Evolutionary conservation across 352 stramenopile species (phyloP), one percentile per base, ranked within the genome.

Genomic region (Proteromonas lacertae): DNA sequence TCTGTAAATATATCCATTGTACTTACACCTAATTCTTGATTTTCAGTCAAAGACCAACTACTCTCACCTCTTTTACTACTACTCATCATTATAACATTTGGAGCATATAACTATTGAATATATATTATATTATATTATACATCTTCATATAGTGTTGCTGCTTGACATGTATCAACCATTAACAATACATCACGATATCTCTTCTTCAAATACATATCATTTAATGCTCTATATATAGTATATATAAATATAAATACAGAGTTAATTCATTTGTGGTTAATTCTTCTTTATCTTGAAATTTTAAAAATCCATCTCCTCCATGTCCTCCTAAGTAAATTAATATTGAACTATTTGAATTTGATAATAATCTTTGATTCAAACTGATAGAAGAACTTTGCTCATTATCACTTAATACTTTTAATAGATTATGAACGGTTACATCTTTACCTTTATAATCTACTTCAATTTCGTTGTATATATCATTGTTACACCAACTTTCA

Each of bases 261-360:
- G 68, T 60, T 23, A 92, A 66, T 48, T 93, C 76, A 38, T 88
- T 57, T 28, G 72, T 78, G 32, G 69, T 91, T 31, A 94, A 56
- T 53, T 94, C 83, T 57, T 93, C 77, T 32, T 67, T 70, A 51
- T 93, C 80, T 60, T 92, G 79, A 48, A 95, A 95, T 51, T 95
- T 95, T 38, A 95, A 63, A 42, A 96, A 93, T 9, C 74, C 70
- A 45, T 94, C 72, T 18, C 83, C 83, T 7, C 83, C 81, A 46
- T 96, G 83, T 0, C 83, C 80, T n/a, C 52, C 62, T 22, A 59
- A 43, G 44, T 62, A 68, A 29, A 71, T 51, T 14, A 70, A 16
- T n/a, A 66, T 52, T 45, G 69, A 59, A 23, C 50, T 62, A 35
- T 57, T 45, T 31, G 69, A 51, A 40, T 56, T 47, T 10, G 51